A percentile compares a stretch with the other conserved stretches of the same genome.
These are phyloP conservation scores for Phytophthora pistaciae DNA, from an alignment of 352 stramenopile genomes.

Conservation along the genomic window DNA sequence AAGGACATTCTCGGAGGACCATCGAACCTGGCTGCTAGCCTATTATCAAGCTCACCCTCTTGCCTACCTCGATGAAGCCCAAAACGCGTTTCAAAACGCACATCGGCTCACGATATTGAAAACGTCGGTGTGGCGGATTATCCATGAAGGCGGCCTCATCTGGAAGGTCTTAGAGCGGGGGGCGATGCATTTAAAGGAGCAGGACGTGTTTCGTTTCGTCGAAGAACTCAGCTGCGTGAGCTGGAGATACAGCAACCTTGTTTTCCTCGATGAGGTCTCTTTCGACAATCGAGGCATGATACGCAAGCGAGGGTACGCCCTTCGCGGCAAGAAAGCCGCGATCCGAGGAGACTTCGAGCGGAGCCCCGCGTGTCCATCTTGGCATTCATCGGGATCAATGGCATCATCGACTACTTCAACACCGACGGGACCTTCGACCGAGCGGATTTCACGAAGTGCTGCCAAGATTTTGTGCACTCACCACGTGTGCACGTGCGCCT, in stretches of 20 bases:
- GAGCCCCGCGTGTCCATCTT: neutral
- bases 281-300: neutral
- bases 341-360: neutral
- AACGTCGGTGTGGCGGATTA: neutral
- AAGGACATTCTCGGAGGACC: slow-evolving; percentile 20
- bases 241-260: neutral
- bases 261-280: neutral
- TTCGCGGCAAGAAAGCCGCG: neutral
- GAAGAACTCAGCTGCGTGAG: neutral
- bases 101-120: neutral
- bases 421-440: neutral
- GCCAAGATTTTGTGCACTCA: neutral
- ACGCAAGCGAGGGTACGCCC: neutral
- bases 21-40: slow-evolving; percentile 15
- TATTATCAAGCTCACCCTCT: slow-evolving; percentile 23
- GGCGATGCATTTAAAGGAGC: neutral
- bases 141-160: neutral
- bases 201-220: neutral
- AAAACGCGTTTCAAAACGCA: neutral
- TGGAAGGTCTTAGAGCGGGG: neutral
- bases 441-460: neutral
- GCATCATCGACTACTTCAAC: neutral
- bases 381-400: neutral
- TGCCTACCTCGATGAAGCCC: slow-evolving; percentile 32
- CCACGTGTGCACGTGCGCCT: neutral